These are phyloP conservation scores for Rhodosporidiobolus odoratus DNA, from an alignment of 768 basidiomycete species.

Conservation along the genomic window DNA sequence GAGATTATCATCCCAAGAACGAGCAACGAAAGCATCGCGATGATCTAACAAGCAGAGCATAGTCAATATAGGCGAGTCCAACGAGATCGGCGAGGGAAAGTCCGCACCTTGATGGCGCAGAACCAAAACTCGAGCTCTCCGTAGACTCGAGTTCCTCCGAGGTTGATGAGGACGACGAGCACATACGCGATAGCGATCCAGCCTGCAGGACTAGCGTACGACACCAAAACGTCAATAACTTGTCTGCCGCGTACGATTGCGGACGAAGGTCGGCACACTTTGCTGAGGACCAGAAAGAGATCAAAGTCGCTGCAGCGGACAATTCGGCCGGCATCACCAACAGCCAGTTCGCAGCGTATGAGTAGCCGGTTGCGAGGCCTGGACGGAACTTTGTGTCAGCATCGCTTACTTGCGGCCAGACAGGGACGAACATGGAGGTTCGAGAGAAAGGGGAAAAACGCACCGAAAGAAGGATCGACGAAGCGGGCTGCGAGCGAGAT, in stretches of 20 bases:
- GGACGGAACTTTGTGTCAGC: no score
- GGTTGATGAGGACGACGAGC: slow-evolving; percentile 46
- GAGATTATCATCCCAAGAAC: slow-evolving; percentile 36
- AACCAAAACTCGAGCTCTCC: slow-evolving; percentile 52
- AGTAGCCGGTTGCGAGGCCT: slow-evolving; percentile 43
- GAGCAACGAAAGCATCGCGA: slow-evolving; percentile 35
- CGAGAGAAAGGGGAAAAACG: no score
- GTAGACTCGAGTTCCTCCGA: slow-evolving; percentile 21
- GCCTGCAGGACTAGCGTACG: slow-evolving; percentile 33
- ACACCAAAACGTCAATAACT: no score
- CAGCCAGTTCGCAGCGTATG: slow-evolving; percentile 51
- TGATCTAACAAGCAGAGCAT: not conserved
- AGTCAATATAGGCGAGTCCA: not conserved
- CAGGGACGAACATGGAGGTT: no score
- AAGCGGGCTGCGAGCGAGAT: slow-evolving; percentile 36
- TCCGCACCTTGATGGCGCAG: not conserved
- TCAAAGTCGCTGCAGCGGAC: slow-evolving; percentile 62
- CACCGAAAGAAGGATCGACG: slow-evolving; percentile 36
- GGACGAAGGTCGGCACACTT: slow-evolving; percentile 50
- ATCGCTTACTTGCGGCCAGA: no score
- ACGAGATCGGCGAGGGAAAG: no score
- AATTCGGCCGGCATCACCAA: slow-evolving; percentile 68
- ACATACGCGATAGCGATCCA: slow-evolving; percentile 47
- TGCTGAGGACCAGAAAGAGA: slow-evolving; percentile 63
- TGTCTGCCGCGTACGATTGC: no score